A percentile compares a stretch with the other conserved stretches of the same genome.
phyloP scores from a whole-genome alignment of 805 yeast genomes.

The Jamesozyma spencerorum region DNA sequence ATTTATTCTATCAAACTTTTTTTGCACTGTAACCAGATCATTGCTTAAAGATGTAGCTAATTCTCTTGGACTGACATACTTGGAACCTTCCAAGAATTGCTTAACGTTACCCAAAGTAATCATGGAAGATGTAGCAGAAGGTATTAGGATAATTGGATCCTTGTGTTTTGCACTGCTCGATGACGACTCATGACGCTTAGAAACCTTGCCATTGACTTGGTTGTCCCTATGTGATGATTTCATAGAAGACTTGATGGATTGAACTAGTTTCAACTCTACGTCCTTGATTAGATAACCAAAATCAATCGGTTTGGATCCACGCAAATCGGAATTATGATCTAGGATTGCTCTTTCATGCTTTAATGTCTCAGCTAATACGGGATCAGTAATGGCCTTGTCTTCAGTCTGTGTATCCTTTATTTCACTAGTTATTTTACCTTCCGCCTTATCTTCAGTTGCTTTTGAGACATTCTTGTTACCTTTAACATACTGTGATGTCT shows the following conservation, averaged over 20 bases:
- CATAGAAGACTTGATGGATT: conserved; percentile 36
- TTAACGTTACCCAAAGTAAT: conserved; percentile 57
- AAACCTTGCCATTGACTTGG: conserved; percentile 11
- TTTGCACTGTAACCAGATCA: conserved; percentile 26
- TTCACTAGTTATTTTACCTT: conserved; percentile 2
- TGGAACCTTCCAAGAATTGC: conserved; percentile 64
- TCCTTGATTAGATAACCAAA: conserved; percentile 62
- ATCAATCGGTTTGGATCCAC: conserved; percentile 60
- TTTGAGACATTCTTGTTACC: not conserved
- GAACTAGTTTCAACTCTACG: conserved; percentile 49
- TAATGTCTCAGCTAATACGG: conserved; percentile 24
- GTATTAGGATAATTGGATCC: conserved; percentile 66
- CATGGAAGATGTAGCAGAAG: conserved; percentile 73
- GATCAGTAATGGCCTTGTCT: conserved; percentile 23
- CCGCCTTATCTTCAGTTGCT: not conserved
- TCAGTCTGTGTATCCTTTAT: conserved; percentile 25
- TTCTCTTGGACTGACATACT: conserved; percentile 44
- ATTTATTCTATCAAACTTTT: conserved; percentile 25
- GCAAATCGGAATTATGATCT: conserved; percentile 50
- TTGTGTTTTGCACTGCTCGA: conserved; percentile 12
- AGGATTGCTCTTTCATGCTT: conserved; percentile 40
- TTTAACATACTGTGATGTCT: conserved; percentile 46
- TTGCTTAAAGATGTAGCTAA: conserved; percentile 27
- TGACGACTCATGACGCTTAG: conserved; percentile 9
- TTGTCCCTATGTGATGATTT: conserved; percentile 17